Evolutionary conservation across 176 grass and related monocot species (phyloP).

Genomic region (Sorghum bicolor): DNA sequence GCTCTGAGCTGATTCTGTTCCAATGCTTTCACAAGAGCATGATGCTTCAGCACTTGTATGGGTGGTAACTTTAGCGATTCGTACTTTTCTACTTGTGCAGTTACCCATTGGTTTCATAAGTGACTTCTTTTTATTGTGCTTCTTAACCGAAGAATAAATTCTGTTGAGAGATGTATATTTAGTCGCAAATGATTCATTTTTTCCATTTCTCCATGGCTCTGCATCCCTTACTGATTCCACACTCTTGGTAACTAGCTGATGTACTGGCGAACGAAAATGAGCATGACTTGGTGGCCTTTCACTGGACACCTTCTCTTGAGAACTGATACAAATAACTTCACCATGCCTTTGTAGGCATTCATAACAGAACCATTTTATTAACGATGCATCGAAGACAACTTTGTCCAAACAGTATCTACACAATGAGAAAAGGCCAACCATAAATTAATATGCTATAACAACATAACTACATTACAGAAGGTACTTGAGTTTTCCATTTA

Average conservation of each 20-base stretch:
- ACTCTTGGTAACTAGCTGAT: conserved; percentile 6
- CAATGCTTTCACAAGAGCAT: conserved; percentile 8
- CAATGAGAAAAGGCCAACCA: background rate
- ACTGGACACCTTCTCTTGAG: conserved; percentile 17
- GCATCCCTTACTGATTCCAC: conserved; percentile 3
- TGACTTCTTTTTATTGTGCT: background rate
- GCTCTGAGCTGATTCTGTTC: conserved; percentile 7
- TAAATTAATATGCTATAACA: background rate
- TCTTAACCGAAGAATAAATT: background rate
- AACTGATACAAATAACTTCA: background rate
- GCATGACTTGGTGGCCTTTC: background rate
- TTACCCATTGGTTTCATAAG: background rate
- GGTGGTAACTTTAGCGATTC: background rate
- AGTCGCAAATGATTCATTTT: background rate
- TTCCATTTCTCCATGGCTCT: background rate
- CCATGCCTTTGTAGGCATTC: conserved; percentile 16
- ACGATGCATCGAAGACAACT: conserved; percentile 24
- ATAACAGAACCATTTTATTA: conserved; percentile 29
- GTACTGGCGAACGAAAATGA: background rate
- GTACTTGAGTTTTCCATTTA: background rate
- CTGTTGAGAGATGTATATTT: conserved; percentile 10
- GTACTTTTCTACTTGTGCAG: background rate
- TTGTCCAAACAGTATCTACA: conserved; percentile 43
- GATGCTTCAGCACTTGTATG: conserved; percentile 6
- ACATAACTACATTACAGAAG: background rate